Evolutionary conservation across 306 rosid species (phyloP).

Genomic region (Arachis stenosperma): DNA sequence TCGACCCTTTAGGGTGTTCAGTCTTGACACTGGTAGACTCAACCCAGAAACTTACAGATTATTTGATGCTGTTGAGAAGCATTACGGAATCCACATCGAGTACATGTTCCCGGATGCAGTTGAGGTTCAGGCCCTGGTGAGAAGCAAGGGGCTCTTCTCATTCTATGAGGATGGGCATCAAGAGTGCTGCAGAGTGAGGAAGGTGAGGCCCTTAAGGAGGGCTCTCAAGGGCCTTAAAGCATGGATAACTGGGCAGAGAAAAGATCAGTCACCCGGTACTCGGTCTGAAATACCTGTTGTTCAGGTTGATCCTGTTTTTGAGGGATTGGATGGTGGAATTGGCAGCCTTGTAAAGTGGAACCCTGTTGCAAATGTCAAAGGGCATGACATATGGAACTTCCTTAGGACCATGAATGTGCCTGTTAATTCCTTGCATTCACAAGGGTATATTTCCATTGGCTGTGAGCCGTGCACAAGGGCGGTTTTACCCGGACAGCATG

Average conservation of each 20-base stretch:
- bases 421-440: conserved; percentile 77
- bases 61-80: conserved; percentile 77
- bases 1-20: conserved; percentile 82
- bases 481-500: conserved; percentile 91
- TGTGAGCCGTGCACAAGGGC: conserved; percentile 97
- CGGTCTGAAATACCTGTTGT: conserved; percentile 84
- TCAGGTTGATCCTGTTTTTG: conserved; percentile 86
- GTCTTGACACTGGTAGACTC: conserved; percentile 84
- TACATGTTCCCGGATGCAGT: conserved; percentile 92
- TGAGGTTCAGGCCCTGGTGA: conserved; percentile 88
- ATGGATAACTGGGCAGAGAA: conserved; percentile 94
- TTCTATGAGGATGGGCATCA: conserved; percentile 90
- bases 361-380: conserved; percentile 76
- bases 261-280: conserved; percentile 93
- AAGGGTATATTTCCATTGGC: conserved; percentile 82
- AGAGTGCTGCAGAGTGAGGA: conserved; percentile 92
- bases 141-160: conserved; percentile 79
- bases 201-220: conserved; percentile 89
- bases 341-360: conserved; percentile 96
- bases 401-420: conserved; percentile 84
- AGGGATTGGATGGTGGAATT: conserved; percentile 81
- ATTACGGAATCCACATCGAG: conserved; percentile 70
- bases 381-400: conserved; percentile 75
- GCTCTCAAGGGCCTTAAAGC: conserved; percentile 86
- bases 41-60: conserved; percentile 75